Evolutionary conservation across 768 basidiomycete genomes (phyloP).

Genomic region (Punctularia strigosozonata): DNA sequence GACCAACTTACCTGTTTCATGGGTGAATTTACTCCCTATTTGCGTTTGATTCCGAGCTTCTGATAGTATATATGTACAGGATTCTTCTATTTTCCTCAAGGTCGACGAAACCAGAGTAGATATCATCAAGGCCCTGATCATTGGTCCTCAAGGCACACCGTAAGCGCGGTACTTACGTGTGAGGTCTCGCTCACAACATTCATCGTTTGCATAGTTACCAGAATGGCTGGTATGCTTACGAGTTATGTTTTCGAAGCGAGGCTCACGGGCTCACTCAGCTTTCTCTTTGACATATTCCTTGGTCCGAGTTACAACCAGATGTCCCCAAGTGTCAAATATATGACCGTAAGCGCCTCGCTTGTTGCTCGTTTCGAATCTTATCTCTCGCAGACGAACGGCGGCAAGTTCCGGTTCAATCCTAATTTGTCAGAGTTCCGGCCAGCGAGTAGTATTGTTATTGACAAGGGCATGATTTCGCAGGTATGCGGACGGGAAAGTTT

Average conservation of each 20-base stretch:
- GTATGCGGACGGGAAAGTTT: slow-evolving; percentile 82
- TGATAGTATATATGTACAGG: too few species aligned
- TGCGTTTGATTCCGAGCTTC: too few species aligned
- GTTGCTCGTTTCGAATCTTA: neutral
- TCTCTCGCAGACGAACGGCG: slow-evolving; percentile 59
- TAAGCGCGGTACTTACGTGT: slow-evolving; percentile 24
- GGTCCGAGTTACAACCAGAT: slow-evolving; percentile 80
- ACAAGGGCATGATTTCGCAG: neutral
- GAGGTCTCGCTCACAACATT: slow-evolving; percentile 4
- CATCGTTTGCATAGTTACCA: slow-evolving; percentile 44
- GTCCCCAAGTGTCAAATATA: slow-evolving; percentile 67
- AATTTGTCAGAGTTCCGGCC: slow-evolving; percentile 95
- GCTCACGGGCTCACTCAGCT: slow-evolving; percentile 22
- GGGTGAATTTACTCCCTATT: too few species aligned
- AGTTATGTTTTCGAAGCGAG: neutral
- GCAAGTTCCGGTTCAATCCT: slow-evolving; percentile 86
- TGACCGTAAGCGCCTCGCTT: slow-evolving; percentile 36
- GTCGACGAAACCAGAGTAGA: slow-evolving; percentile 91
- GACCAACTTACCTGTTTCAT: slow-evolving; percentile 87
- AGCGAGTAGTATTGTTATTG: slow-evolving; percentile 26
- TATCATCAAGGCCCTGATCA: slow-evolving; percentile 84
- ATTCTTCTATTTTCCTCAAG: slow-evolving; percentile 85
- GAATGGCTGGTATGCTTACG: slow-evolving; percentile 68
- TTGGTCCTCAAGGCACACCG: slow-evolving; percentile 91
- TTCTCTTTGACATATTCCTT: slow-evolving; percentile 87